These are phyloP conservation scores for Jaapia argillacea DNA, from an alignment of 768 basidiomycete genomes.

Conservation along the genomic window DNA sequence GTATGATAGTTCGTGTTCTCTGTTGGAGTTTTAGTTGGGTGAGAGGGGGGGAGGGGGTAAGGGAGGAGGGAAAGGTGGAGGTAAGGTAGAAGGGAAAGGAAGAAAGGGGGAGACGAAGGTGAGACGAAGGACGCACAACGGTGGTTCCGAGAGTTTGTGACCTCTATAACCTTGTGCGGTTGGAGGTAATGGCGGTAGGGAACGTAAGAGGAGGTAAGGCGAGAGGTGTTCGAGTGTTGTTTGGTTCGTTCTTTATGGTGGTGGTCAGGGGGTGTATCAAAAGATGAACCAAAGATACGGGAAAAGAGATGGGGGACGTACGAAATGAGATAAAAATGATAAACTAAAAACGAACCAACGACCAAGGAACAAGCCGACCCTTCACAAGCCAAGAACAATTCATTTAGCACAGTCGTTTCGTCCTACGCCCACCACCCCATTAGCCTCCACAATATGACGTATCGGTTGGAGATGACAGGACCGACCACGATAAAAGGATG, in stretches of 20 bases:
- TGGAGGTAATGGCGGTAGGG: slow-evolving; percentile 57
- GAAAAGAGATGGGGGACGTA: slow-evolving; percentile 25
- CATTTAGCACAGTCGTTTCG: slow-evolving; percentile 58
- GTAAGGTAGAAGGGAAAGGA: too few relatives aligned
- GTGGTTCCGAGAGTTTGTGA: slow-evolving; percentile 53
- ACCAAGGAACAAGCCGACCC: slow-evolving; percentile 53
- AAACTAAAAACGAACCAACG: slow-evolving; percentile 66
- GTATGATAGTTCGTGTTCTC: slow-evolving; percentile 62
- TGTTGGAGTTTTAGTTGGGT: too few relatives aligned
- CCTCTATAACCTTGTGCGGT: slow-evolving; percentile 17
- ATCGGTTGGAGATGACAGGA: too few relatives aligned
- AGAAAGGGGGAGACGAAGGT: too few relatives aligned
- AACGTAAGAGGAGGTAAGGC: slow-evolving; percentile 62
- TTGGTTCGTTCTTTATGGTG: slow-evolving; percentile 79
- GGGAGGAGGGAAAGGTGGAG: too few relatives aligned
- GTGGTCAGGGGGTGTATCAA: too few relatives aligned
- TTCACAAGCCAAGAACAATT: slow-evolving; percentile 49
- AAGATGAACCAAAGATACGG: background rate
- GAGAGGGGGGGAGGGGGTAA: too few relatives aligned
- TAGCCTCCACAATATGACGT: too few relatives aligned
- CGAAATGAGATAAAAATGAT: slow-evolving; percentile 71
- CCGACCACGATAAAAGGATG: slow-evolving; percentile 56
- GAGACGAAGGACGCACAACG: too few relatives aligned
- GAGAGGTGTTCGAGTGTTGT: slow-evolving; percentile 76
- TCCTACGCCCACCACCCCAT: too few relatives aligned